A percentile compares a stretch with the other conserved stretches of the same genome.
These are phyloP conservation scores for Exophiala spinifera DNA, from an alignment of 2,329 filamentous ascomycete species.

Conservation along the genomic window DNA sequence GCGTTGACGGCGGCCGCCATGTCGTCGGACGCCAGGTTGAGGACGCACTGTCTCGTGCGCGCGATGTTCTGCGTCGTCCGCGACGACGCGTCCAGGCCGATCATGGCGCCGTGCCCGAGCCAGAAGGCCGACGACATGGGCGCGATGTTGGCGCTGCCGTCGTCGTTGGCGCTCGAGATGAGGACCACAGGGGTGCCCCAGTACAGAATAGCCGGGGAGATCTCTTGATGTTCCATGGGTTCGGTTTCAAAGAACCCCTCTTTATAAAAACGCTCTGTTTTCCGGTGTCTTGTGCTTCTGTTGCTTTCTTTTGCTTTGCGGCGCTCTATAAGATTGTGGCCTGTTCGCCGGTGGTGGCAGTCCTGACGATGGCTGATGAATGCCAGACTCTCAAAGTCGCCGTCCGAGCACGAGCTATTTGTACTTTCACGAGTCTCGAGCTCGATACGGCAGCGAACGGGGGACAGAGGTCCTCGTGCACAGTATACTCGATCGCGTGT, in stretches of 20 bases:
- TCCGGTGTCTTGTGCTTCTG: not conserved
- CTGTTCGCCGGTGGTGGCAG: not conserved
- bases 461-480: too few species aligned
- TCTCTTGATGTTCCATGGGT: constrained; percentile 16
- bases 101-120: constrained; percentile 44
- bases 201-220: constrained; percentile 22
- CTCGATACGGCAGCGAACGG: not conserved
- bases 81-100: constrained; percentile 38
- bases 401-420: not conserved
- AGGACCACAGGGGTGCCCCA: constrained; percentile 34
- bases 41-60: constrained; percentile 43
- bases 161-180: constrained; percentile 41
- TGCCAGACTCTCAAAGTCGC: too few species aligned
- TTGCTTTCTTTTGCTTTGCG: too few species aligned
- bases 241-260: constrained; percentile 1
- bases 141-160: constrained; percentile 42
- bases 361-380: not conserved
- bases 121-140: constrained; percentile 48
- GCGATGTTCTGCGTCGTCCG: constrained; percentile 43
- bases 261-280: too few species aligned
- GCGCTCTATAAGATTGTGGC: too few species aligned
- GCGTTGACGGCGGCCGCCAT: constrained; percentile 39
- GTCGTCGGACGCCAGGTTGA: constrained; percentile 41
- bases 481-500: too few species aligned
- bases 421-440: not conserved